Conservation (phyloP, 2,329 filamentous ascomycete species). For the Massarina eburnea region DNA sequence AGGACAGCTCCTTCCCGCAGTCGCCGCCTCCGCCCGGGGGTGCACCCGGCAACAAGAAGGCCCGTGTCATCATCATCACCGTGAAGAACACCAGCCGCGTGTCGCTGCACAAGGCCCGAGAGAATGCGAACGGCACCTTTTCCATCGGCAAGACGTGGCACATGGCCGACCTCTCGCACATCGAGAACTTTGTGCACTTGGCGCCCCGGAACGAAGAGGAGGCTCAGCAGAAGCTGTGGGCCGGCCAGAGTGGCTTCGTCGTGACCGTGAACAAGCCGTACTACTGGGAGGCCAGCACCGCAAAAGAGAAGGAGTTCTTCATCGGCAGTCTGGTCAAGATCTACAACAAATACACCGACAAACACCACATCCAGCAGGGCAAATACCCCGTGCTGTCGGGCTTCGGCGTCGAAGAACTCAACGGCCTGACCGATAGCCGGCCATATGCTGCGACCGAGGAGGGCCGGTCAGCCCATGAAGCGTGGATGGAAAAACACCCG, state of each 20-base stretch:
- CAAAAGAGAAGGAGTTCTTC: constrained; percentile 98
- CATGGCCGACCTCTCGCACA: constrained; percentile 80
- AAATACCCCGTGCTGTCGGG: constrained; percentile 76
- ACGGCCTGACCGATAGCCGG: constrained; percentile 66
- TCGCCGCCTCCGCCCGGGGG: constrained; percentile 79
- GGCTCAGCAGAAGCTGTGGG: constrained; percentile 70
- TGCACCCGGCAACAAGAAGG: constrained; percentile 76
- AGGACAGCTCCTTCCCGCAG: constrained; percentile 82
- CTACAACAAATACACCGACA: constrained; percentile 83
- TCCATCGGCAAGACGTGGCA: constrained; percentile 99
- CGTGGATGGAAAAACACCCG: constrained; percentile 3
- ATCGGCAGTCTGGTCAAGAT: constrained; percentile 96
- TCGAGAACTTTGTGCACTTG: constrained; percentile 77
- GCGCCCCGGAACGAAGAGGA: constrained; percentile 61
- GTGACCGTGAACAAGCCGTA: constrained; percentile 92
- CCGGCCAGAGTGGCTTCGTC: constrained; percentile 78
- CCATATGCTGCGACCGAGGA: constrained; percentile 34
- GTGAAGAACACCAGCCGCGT: constrained; percentile 91
- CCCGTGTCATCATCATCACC: constrained; percentile 86
- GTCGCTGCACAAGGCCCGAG: constrained; percentile 93
- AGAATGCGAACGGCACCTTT: constrained; percentile 91
- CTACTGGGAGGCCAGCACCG: constrained; percentile 91
- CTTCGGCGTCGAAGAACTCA: constrained; percentile 78
- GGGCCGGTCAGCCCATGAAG: constrained; percentile 21
- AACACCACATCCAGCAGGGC: constrained; percentile 56